Evolutionary conservation across 1,284 basidiomycete species (phyloP).

Genomic region (Marasmius sp.): DNA sequence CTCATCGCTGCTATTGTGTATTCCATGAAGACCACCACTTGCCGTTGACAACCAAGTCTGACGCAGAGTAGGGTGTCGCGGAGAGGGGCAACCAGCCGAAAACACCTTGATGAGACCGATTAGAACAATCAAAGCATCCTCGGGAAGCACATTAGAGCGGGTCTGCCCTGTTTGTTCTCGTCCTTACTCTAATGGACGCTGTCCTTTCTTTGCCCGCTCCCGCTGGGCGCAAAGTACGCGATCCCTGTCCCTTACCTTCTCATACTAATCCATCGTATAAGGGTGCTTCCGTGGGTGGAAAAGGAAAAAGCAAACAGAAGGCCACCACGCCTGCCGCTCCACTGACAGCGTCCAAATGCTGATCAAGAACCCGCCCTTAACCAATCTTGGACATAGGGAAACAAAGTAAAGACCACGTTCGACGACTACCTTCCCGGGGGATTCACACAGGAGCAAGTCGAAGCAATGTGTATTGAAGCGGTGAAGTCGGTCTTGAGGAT

Average conservation of each 20-base stretch:
- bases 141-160: too few relatives aligned
- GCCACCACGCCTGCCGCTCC: neutral
- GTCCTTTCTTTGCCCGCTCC: neutral
- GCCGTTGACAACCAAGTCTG: too few relatives aligned
- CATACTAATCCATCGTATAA: neutral
- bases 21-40: too few relatives aligned
- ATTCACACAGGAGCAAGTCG: neutral
- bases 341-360: neutral
- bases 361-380: neutral
- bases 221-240: neutral
- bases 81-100: too few relatives aligned
- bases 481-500: neutral
- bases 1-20: too few relatives aligned
- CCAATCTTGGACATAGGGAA: too few relatives aligned
- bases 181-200: neutral
- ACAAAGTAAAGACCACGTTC: neutral
- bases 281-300: neutral
- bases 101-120: too few relatives aligned
- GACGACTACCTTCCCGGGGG: neutral
- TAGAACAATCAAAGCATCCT: too few relatives aligned
- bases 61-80: too few relatives aligned
- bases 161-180: neutral
- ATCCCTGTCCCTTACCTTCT: neutral
- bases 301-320: too few relatives aligned
- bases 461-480: neutral